Evolutionary conservation across 257 asterid species (phyloP).

Genomic region (Vinca minor): DNA sequence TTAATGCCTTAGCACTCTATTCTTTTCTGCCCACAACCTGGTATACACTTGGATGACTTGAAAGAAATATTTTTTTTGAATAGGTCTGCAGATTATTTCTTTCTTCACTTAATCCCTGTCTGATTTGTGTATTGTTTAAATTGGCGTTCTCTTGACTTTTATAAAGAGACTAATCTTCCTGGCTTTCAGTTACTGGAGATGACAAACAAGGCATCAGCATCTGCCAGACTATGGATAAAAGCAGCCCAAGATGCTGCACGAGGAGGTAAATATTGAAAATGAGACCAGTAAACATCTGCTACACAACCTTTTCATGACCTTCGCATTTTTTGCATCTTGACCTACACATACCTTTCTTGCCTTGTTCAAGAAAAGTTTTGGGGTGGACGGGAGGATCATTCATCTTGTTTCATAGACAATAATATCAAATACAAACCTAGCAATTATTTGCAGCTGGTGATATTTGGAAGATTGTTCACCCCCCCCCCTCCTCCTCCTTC

Average conservation of each 20-base stretch:
- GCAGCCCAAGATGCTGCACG: conserved; percentile 71
- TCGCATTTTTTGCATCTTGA: not conserved
- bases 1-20: not conserved
- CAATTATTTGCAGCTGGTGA: not conserved
- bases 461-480: conserved; percentile 4
- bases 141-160: not conserved
- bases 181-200: conserved; percentile 59
- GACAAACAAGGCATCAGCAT: conserved; percentile 53
- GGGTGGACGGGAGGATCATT: not conserved
- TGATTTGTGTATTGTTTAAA: not conserved
- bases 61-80: not conserved
- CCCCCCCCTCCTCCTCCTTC: not conserved
- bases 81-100: not conserved
- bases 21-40: not conserved
- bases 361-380: not conserved
- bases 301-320: not conserved
- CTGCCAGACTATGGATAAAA: conserved; percentile 68
- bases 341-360: not conserved
- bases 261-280: conserved; percentile 45
- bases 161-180: conserved; percentile 18
- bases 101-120: not conserved
- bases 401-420: not conserved
- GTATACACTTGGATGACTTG: not conserved
- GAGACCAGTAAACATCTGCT: not conserved
- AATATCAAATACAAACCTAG: not conserved